phyloP scores from a whole-genome alignment of 2,329 filamentous ascomycete genomes.

The Dothideomycetes sp. region DNA sequence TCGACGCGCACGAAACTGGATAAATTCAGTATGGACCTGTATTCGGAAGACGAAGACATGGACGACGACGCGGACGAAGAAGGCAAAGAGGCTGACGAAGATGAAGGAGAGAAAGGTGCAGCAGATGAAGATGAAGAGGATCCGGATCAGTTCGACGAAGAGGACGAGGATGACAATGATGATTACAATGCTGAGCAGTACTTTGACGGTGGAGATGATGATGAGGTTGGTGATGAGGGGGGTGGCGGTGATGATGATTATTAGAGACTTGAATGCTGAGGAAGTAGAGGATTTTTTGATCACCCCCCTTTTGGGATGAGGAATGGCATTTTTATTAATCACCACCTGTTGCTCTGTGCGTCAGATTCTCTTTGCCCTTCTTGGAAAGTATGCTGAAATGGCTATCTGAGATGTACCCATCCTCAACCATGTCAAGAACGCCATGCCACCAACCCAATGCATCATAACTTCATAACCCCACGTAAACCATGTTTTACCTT shows the following conservation, averaged over 20 bases:
- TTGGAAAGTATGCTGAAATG: no score
- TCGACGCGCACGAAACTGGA: conserved; percentile 13
- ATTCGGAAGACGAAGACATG: conserved; percentile 27
- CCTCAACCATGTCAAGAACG: no score
- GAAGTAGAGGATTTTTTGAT: background rate
- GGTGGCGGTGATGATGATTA: conserved; percentile 35
- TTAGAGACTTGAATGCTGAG: background rate
- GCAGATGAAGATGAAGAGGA: conserved; percentile 51
- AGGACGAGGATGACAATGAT: conserved; percentile 46
- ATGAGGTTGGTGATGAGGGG: conserved; percentile 42
- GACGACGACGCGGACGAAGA: conserved; percentile 32
- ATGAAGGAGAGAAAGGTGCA: conserved; percentile 41
- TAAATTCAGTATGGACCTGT: background rate
- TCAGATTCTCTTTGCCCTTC: no score
- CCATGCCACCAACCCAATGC: no score
- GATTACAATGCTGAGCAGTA: conserved; percentile 59
- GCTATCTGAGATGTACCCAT: no score
- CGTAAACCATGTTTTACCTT: no score
- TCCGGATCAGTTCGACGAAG: conserved; percentile 50
- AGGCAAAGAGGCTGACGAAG: conserved; percentile 30
- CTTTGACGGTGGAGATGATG: conserved; percentile 52
- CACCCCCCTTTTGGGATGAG: no score
- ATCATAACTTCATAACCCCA: no score
- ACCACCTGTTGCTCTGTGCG: no score
- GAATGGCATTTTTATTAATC: no score